Base-by-base conservation (phyloP, 495 filamentous ascomycete species). In the Penicillium arizonense region DNA sequence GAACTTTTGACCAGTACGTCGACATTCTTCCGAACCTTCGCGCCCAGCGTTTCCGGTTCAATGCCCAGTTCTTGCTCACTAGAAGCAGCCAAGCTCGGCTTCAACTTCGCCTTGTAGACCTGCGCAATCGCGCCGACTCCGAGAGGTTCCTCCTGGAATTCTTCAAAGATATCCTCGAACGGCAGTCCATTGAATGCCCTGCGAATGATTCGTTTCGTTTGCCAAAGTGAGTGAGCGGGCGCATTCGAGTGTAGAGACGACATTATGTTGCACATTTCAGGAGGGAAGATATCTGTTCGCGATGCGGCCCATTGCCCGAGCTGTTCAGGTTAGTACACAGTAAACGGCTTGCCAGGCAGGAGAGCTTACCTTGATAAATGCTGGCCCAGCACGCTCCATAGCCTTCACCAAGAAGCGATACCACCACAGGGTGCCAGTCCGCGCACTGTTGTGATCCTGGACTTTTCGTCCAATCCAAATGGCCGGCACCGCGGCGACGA, bases 291-390 rank as follows among this genome's bases (percentile, higher is more conserved):
- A 66, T 99, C 95, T 51, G 93, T 87, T 62, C 95, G 82, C 4
- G 94, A 97, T 10, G 95, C 95, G 20, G 95, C 95, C 94, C 95
- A 99, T 88, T 99, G 95, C 21, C 95, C 95, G 47, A 99, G 84
- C 90, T 96, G 57, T 57, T 7, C 33, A 54, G 37, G 58, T 24
- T 12, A 34, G 33, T 30, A 55, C 39, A 57, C 20, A 11, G 13
- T 24, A 39, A 2, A 34, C 6, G 16, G 0, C n/a, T 40, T n/a
- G 16, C 12, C 7, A 23, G 11, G 3, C 3, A 10, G 1, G 5
- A 21, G 30, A 10, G 33, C 68, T 28, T 72, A 94, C 91, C 84
- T 99, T 99, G 74, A 99, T 97, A 62, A 97, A 99, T 0, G 95
- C 92, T 32, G 95, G 91, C 5, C 95, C 95, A 32, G 92, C 91